Conservation (phyloP, 768 basidiomycete species). For the Russula ochroleuca region DNA sequence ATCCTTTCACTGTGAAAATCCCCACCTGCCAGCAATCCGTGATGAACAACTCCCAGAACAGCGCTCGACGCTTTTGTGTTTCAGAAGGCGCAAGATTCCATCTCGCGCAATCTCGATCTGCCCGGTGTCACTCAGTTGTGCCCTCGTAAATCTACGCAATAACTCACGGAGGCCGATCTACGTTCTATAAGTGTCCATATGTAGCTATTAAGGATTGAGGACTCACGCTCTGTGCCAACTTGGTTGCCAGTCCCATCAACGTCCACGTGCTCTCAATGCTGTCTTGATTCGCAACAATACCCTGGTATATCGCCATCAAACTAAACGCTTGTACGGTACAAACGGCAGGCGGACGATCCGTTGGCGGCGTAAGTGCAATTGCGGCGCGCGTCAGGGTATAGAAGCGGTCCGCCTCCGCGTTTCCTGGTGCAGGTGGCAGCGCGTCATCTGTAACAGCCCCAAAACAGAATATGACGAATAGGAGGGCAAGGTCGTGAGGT, state of each 20-base stretch:
- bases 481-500: constrained; percentile 18
- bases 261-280: constrained; percentile 69
- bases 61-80: constrained; percentile 63
- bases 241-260: constrained; percentile 59
- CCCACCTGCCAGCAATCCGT: constrained; percentile 72
- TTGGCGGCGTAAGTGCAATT: constrained; percentile 59
- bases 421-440: constrained; percentile 43
- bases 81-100: constrained; percentile 59
- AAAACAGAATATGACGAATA: constrained; percentile 18
- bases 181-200: not conserved
- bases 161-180: constrained; percentile 62
- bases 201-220: not conserved
- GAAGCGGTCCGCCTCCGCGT: constrained; percentile 47
- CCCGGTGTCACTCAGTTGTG: not conserved
- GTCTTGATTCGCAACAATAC: constrained; percentile 60
- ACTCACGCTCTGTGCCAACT: constrained; percentile 65
- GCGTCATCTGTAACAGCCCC: constrained; percentile 16
- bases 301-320: constrained; percentile 68
- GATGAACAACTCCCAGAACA: constrained; percentile 74
- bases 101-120: constrained; percentile 69
- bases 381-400: constrained; percentile 61
- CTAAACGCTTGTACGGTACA: constrained; percentile 63
- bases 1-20: not conserved
- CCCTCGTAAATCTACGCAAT: not conserved
- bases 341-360: constrained; percentile 68